A percentile compares a stretch with the other conserved stretches of the same genome.
phyloP scores from a whole-genome alignment of 1,284 basidiomycete genomes.

The Sanguinoderma infundibulare region DNA sequence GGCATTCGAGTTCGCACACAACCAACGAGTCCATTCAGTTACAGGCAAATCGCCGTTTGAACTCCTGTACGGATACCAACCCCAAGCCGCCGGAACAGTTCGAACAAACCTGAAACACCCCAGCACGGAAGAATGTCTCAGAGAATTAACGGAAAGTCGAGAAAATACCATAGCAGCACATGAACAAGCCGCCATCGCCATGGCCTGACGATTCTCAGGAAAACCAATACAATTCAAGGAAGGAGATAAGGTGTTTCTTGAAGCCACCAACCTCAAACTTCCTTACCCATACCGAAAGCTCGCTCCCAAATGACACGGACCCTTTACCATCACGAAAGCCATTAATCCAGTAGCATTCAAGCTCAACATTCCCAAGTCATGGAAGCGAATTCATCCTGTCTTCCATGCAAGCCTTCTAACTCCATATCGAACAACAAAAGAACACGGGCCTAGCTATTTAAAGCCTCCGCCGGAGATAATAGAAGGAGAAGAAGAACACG shows the following conservation, averaged over 20 bases:
- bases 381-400: slow-evolving; percentile 19
- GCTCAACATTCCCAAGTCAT: slow-evolving; percentile 5
- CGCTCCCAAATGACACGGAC: slow-evolving; percentile 4
- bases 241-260: slow-evolving; percentile 9
- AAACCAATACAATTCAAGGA: neutral
- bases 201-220: neutral
- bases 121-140: neutral
- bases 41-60: neutral
- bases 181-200: neutral
- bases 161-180: neutral
- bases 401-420: slow-evolving; percentile 1
- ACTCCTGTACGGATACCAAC: neutral
- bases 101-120: neutral
- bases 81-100: neutral
- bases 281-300: slow-evolving; percentile 1
- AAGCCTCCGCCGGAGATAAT: neutral
- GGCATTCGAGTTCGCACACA: neutral
- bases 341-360: neutral
- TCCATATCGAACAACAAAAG: slow-evolving; percentile 1
- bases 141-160: neutral
- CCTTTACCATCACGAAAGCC: slow-evolving; percentile 1
- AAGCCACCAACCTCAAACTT: slow-evolving; percentile 6
- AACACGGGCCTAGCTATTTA: slow-evolving; percentile 1
- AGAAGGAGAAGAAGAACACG: neutral
- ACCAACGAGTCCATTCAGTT: neutral